phyloP scores from a whole-genome alignment of 2,329 filamentous ascomycete species.

The Dactylellina haptotyla region DNA sequence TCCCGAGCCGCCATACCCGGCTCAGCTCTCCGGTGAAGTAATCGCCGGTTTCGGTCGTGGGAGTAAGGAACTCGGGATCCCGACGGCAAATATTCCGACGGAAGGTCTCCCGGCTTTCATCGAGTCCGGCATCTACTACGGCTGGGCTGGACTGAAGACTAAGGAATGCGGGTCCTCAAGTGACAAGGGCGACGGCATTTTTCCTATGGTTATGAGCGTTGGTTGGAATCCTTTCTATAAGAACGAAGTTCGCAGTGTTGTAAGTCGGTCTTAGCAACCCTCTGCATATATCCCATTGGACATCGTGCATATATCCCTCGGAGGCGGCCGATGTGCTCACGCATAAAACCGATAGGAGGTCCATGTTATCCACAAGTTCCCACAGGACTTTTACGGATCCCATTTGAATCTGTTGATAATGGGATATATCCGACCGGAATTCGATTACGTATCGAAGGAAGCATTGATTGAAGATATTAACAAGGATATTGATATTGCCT shows the following conservation, averaged over 20 bases:
- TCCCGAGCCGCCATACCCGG: constrained; percentile 80
- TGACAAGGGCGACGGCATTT: constrained; percentile 64
- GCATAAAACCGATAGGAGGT: constrained; percentile 69
- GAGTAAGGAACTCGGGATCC: constrained; percentile 95
- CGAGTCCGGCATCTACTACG: constrained; percentile 89
- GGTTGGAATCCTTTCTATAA: constrained; percentile 99
- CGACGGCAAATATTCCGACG: constrained; percentile 86
- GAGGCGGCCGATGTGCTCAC: constrained; percentile 18
- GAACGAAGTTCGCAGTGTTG: constrained; percentile 82
- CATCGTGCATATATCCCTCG: neutral
- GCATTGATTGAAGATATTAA: constrained; percentile 87
- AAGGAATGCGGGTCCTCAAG: constrained; percentile 33
- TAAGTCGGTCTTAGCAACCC: constrained; percentile 59
- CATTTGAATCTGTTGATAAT: constrained; percentile 81
- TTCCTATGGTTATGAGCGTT: constrained; percentile 91
- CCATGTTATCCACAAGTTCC: constrained; percentile 82
- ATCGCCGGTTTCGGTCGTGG: constrained; percentile 94
- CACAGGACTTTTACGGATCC: constrained; percentile 83
- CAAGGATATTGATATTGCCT: constrained; percentile 85
- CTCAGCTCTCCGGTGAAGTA: constrained; percentile 84
- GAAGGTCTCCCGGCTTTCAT: constrained; percentile 72
- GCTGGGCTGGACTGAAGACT: constrained; percentile 76
- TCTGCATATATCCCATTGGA: neutral
- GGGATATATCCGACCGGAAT: constrained; percentile 89
- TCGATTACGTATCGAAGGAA: constrained; percentile 85